Evolutionary conservation across 148 eudicot genomes (phyloP).

Genomic region (Simmondsia chinensis): DNA sequence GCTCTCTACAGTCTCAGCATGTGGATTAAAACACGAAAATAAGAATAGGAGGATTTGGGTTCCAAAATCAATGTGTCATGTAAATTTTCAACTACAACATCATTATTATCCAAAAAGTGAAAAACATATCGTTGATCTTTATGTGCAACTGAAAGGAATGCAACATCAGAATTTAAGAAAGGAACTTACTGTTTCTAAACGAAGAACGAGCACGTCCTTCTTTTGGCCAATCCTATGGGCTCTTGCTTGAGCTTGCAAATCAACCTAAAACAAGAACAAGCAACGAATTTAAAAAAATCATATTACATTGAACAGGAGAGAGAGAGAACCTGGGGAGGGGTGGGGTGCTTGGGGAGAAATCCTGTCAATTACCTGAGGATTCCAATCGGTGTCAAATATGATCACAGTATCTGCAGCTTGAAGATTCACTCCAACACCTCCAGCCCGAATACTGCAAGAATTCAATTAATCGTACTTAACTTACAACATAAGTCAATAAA

Average conservation of each 20-base stretch:
- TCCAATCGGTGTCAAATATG: slow-evolving; percentile 99
- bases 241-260: slow-evolving; percentile 99
- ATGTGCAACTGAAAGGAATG: not conserved
- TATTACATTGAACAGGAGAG: slow-evolving; percentile 1
- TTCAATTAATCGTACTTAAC: slow-evolving; percentile 7
- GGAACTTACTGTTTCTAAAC: slow-evolving; percentile 77
- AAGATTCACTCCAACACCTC: slow-evolving; percentile 99
- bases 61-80: too few species aligned
- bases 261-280: slow-evolving; percentile 50
- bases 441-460: slow-evolving; percentile 84
- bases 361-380: slow-evolving; percentile 84
- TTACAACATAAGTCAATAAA: slow-evolving; percentile 1
- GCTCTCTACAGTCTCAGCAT: too few species aligned
- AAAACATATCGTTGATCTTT: too few species aligned
- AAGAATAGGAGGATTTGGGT: too few species aligned
- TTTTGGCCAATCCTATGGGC: slow-evolving; percentile 99
- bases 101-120: too few species aligned
- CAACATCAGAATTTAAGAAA: not conserved
- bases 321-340: not conserved
- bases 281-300: not conserved
- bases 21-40: too few species aligned
- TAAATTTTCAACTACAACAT: too few species aligned
- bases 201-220: slow-evolving; percentile 98
- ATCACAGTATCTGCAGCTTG: slow-evolving; percentile 99
- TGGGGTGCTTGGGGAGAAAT: not conserved